Percentiles rank a stretch among this genome's conserved stretches.
Evolutionary conservation across 768 basidiomycete species (phyloP).

Genomic region (Russula ochroleuca): DNA sequence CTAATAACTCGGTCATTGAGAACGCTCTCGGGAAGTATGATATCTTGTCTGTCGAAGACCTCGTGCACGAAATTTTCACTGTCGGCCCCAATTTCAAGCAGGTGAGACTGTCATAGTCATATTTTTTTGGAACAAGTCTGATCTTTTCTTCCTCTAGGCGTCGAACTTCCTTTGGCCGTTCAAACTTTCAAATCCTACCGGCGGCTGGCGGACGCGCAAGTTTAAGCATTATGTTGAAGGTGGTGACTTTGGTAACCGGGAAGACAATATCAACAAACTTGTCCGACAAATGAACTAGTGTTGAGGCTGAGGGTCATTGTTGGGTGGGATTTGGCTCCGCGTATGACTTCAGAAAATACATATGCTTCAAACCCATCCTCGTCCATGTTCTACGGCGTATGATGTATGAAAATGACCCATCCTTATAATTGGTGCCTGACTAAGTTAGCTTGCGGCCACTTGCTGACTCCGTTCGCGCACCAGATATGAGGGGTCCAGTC

Average conservation of each 20-base stretch:
- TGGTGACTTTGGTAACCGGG: conserved; percentile 97
- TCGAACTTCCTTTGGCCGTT: conserved; percentile 99
- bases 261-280: conserved; percentile 95
- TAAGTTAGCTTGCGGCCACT: background rate
- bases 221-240: conserved; percentile 97
- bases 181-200: conserved; percentile 98
- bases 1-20: conserved; percentile 93
- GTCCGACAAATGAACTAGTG: conserved; percentile 87
- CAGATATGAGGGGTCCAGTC: background rate
- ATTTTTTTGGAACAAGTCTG: background rate
- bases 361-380: conserved; percentile 24
- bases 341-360: conserved; percentile 35
- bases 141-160: conserved; percentile 38
- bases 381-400: conserved; percentile 12
- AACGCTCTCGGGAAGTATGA: conserved; percentile 84
- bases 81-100: conserved; percentile 99
- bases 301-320: conserved; percentile 3
- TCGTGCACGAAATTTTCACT: conserved; percentile 94
- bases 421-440: background rate
- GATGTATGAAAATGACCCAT: conserved; percentile 14
- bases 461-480: background rate
- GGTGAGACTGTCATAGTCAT: conserved; percentile 42
- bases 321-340: conserved; percentile 15
- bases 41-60: conserved; percentile 95
- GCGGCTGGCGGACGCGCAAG: conserved; percentile 96